Evolutionary conservation across 257 asterid genomes (phyloP), one percentile per base, ranked within the genome.

Genomic region (Catharanthus roseus): DNA sequence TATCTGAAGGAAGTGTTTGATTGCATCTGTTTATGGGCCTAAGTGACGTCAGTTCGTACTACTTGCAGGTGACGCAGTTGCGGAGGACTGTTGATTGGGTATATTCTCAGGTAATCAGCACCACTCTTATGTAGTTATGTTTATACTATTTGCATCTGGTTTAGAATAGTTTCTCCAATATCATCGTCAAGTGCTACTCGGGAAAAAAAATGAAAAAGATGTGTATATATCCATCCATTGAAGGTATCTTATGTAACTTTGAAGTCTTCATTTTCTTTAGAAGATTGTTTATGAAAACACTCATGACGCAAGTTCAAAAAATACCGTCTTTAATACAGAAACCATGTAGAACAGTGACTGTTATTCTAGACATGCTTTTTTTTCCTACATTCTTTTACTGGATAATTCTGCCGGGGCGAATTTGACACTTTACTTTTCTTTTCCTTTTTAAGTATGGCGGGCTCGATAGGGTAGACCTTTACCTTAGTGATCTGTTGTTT

Each of bases 11-110:
- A 58, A 57, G 51, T 23, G 19, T 23, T 56, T 29, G n/a, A 49
- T 47, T 23, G 33, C 41, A 38, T 69, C 65, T 75, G 3, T 75
- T 36, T 49, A 34, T 34, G 23, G 28, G 36, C 42, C 1, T 72
- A 41, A 42, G n/a, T 47, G 29, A 62, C 3, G 6, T 2, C 12
- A 33, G 24, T 6, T 67, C 11, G 57, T 16, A 42, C n/a, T 19
- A 73, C 84, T 60, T 78, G 76, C 85, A 92, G 97, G 87, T 85
- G 72, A 78, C 82, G 5, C 92, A 82, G 68, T 76, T 90, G 75
- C 92, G 96, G 57, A 79, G 87, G 73, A 82, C 97, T 29, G 83
- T 67, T 71, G 86, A 81, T 83, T 87, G 90, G 89, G 86, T 80
- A 67, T 92, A 71, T 66, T 15, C 84, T 72, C 93, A 87, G 98